phyloP scores from a whole-genome alignment of 202 grass and related monocot species.

The Schoenoplectus triqueter region DNA sequence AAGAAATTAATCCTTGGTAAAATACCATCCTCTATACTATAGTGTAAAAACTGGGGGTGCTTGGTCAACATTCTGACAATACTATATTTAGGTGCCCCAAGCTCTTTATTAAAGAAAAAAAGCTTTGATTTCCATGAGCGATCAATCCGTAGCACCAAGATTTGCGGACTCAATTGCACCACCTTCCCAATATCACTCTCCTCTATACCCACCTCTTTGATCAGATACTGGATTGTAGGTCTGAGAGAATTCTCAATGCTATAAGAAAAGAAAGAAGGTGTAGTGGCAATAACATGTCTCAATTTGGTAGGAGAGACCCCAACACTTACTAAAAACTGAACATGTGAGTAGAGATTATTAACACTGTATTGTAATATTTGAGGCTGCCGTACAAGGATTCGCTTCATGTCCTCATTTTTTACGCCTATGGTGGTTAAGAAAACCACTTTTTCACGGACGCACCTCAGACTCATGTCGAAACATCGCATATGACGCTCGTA shows the following conservation, averaged over 20 bases:
- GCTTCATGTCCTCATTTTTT: slow-evolving; percentile 88
- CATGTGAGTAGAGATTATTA: slow-evolving; percentile 79
- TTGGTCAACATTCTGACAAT: slow-evolving; percentile 96
- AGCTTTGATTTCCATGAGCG: slow-evolving; percentile 79
- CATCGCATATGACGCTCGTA: slow-evolving; percentile 87
- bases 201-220: slow-evolving; percentile 84
- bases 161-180: slow-evolving; percentile 95
- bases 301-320: slow-evolving; percentile 59
- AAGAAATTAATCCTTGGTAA: slow-evolving; percentile 88
- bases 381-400: slow-evolving; percentile 82
- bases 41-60: slow-evolving; percentile 93
- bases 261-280: slow-evolving; percentile 92
- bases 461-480: slow-evolving; percentile 73
- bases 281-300: slow-evolving; percentile 72
- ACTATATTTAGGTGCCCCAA: slow-evolving; percentile 84
- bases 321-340: slow-evolving; percentile 76
- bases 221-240: slow-evolving; percentile 76
- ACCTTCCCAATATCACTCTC: slow-evolving; percentile 82
- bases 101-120: slow-evolving; percentile 77
- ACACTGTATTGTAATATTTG: slow-evolving; percentile 93
- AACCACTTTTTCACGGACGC: slow-evolving; percentile 78
- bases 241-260: slow-evolving; percentile 84
- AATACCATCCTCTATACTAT: slow-evolving; percentile 94
- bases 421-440: slow-evolving; percentile 75
- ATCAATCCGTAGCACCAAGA: slow-evolving; percentile 83